A percentile compares a stretch with the other conserved stretches of the same genome.
Evolutionary conservation across 306 rosid genomes (phyloP).

Genomic region (Trifolium repens): DNA sequence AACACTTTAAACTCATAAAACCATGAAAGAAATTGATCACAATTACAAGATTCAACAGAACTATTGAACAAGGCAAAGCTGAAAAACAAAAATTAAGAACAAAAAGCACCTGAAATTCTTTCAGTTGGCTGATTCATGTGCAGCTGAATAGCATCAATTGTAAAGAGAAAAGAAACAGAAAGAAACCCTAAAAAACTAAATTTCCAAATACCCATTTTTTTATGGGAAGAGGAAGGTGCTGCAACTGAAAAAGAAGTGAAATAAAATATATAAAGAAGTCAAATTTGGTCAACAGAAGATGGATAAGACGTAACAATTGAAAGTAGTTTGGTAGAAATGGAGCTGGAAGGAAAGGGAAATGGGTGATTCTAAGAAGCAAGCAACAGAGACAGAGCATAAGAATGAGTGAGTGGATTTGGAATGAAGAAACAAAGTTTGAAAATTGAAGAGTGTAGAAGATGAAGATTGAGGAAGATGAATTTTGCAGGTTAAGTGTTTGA

Average conservation of each 20-base stretch:
- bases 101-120: conserved; percentile 77
- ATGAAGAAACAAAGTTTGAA: conserved; percentile 22
- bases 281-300: conserved; percentile 37
- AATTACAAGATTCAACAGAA: conserved; percentile 1
- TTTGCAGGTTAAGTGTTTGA: conserved; percentile 38
- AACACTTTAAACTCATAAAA: conserved; percentile 11
- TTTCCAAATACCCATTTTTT: conserved; percentile 54
- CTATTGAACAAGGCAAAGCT: background rate
- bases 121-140: conserved; percentile 71
- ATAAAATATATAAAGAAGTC: conserved; percentile 27
- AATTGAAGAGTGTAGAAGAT: conserved; percentile 36
- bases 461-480: background rate
- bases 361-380: conserved; percentile 39
- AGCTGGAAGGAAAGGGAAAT: background rate
- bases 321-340: conserved; percentile 7
- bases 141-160: conserved; percentile 55
- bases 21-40: conserved; percentile 14
- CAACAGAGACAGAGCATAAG: conserved; percentile 41
- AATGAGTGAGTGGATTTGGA: background rate
- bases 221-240: background rate
- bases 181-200: conserved; percentile 56
- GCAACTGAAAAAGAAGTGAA: conserved; percentile 6
- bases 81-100: conserved; percentile 4
- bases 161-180: conserved; percentile 51
- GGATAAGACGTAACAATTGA: conserved; percentile 47